Base-by-base conservation (phyloP, 495 filamentous ascomycete genomes). In the Jackrogersella multiformis region DNA sequence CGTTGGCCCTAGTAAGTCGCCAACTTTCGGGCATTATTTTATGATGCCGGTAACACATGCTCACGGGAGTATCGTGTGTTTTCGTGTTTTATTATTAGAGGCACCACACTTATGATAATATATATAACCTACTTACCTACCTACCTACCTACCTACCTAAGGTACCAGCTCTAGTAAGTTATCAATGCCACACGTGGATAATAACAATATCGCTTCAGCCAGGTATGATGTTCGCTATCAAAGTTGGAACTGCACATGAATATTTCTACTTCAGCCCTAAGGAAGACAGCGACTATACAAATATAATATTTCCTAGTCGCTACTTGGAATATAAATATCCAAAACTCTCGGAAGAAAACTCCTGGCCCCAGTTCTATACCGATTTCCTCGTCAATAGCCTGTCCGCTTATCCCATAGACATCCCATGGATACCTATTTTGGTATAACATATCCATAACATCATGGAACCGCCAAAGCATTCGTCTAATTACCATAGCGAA, bases 1-100 rank as follows among this genome's bases (percentile, higher is more conserved):
- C 59, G 38, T 68, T 63, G 35, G 64, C 34, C 64, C 58, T 58
- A 57, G n/a, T n/a, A n/a, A n/a, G 46, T 32, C 53, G 58, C 26
- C 21, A 35, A 45, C 26, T n/a, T 36, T 57, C 64, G 57, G 64
- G 64, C 38, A 49, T 41, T 67, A 61, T 23, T n/a, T 61, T 61
- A 13, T 67, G 64, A 61, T 9, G 44, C 64, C 64, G 56, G 56
- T 54, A 26, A 42, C 57, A 46, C 15, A 51, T 53, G 20, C 28
- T 66, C 64, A 36, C 4, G 35, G 61, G 35, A 57, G 36, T 16
- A 61, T 61, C 64, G 21, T 67, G 28, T 35, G 34, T 42, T 45
- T 30, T 51, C 26, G n/a, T n/a, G n/a, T 57, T 16, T 30, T 30
- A 30, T n/a, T n/a, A n/a, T n/a, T n/a, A n/a, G n/a, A n/a, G n/a